phyloP scores from a whole-genome alignment of 108 stramenopile genomes.

The Pseudonitzschia multistriata region DNA sequence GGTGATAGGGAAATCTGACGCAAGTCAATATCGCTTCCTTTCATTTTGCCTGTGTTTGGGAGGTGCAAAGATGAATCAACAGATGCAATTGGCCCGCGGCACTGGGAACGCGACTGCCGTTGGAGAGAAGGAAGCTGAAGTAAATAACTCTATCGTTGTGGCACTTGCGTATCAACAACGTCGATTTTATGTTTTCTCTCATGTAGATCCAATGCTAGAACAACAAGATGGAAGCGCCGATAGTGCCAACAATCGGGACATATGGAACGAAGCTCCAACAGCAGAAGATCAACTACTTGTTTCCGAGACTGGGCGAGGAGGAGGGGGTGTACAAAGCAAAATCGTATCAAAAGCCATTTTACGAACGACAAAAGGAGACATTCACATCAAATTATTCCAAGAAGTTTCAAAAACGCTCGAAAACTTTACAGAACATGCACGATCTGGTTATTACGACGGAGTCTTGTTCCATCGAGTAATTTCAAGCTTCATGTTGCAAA shows the following conservation, averaged over 20 bases:
- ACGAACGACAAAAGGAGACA: slow-evolving; percentile 96
- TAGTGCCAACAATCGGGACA: slow-evolving; percentile 67
- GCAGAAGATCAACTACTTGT: slow-evolving; percentile 71
- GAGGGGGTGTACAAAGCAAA: slow-evolving; percentile 8
- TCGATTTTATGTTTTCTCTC: slow-evolving; percentile 92
- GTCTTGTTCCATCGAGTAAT: slow-evolving; percentile 98
- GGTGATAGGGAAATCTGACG: slow-evolving; percentile 86
- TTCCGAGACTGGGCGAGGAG: slow-evolving; percentile 25
- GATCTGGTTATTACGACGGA: slow-evolving; percentile 94
- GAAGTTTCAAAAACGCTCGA: slow-evolving; percentile 93
- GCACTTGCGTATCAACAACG: slow-evolving; percentile 83
- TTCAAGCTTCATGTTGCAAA: slow-evolving; percentile 95
- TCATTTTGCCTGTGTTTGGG: slow-evolving; percentile 82
- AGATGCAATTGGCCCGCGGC: slow-evolving; percentile 80
- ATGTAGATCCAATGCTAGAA: slow-evolving; percentile 71
- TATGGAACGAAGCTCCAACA: slow-evolving; percentile 93
- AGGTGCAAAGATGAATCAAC: slow-evolving; percentile 88
- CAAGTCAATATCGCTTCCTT: slow-evolving; percentile 82
- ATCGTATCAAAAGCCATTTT: slow-evolving; percentile 79
- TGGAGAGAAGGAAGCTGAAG: slow-evolving; percentile 29
- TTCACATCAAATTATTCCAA: slow-evolving; percentile 85
- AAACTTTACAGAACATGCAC: slow-evolving; percentile 92
- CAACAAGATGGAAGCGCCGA: slow-evolving; percentile 37
- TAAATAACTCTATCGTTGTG: slow-evolving; percentile 69
- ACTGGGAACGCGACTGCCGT: slow-evolving; percentile 41